Conservation (phyloP, 2,329 filamentous ascomycete genomes). For the Stagonosporopsis tanaceti region DNA sequence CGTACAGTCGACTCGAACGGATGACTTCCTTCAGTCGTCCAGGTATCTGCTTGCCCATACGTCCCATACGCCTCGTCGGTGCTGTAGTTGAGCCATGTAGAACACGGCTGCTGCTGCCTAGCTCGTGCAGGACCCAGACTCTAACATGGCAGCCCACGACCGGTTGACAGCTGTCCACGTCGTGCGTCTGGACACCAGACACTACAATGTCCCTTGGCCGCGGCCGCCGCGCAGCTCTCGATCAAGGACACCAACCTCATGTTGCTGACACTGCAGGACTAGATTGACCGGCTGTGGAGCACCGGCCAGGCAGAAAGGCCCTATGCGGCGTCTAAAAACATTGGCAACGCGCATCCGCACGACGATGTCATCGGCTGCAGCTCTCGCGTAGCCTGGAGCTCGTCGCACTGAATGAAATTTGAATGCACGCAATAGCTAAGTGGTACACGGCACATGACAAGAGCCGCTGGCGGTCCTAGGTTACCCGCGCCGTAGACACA, state of each 20-base stretch:
- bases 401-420: background rate
- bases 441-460: slow-evolving; percentile 7
- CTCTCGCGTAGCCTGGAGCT: slow-evolving; percentile 2
- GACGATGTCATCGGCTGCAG: slow-evolving; percentile 25
- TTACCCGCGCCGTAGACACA: slow-evolving; percentile 1
- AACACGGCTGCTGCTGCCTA: slow-evolving; percentile 30
- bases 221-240: slow-evolving; percentile 6
- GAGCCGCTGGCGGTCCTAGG: slow-evolving; percentile 4
- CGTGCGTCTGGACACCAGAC: slow-evolving; percentile 18
- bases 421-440: background rate
- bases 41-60: background rate
- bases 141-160: slow-evolving; percentile 22
- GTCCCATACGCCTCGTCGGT: background rate
- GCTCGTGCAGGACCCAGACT: slow-evolving; percentile 31
- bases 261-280: slow-evolving; percentile 36
- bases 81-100: slow-evolving; percentile 3
- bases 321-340: slow-evolving; percentile 22
- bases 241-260: slow-evolving; percentile 18
- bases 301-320: slow-evolving; percentile 30
- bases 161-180: slow-evolving; percentile 23
- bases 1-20: background rate
- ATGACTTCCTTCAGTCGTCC: background rate
- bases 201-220: slow-evolving; percentile 14
- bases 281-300: slow-evolving; percentile 26
- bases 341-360: slow-evolving; percentile 24